These are phyloP conservation scores for Helminthosporium solani DNA, from an alignment of 2,329 filamentous ascomycete genomes.

Conservation along the genomic window DNA sequence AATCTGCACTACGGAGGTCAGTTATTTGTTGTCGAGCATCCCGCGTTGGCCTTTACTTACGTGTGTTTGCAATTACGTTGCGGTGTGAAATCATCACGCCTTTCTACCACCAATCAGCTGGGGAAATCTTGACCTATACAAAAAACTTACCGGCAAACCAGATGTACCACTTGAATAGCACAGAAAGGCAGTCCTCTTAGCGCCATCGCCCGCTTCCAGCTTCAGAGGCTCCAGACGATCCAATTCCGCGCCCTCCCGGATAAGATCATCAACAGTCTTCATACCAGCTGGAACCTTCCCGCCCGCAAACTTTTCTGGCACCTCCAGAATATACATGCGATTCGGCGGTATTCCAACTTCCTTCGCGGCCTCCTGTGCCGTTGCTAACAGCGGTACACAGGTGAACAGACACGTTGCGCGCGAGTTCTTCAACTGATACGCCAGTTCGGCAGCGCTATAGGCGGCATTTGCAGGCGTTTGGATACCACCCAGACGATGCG, in stretches of 20 bases:
- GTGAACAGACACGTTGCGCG: constrained; percentile 71
- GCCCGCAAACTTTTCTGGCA: constrained; percentile 58
- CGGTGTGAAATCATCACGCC: constrained; percentile 79
- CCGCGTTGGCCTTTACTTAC: constrained; percentile 15
- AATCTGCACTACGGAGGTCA: constrained; percentile 55
- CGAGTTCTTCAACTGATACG: constrained; percentile 70
- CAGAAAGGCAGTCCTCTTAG: constrained; percentile 69
- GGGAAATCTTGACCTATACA: neutral
- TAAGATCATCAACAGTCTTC: constrained; percentile 66
- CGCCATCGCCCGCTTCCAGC: constrained; percentile 66
- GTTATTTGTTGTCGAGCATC: neutral
- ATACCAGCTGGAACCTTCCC: constrained; percentile 52
- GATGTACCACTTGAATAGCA: constrained; percentile 82
- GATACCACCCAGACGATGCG: constrained; percentile 73
- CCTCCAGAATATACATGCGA: constrained; percentile 67
- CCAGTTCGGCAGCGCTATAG: constrained; percentile 68
- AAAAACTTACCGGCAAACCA: constrained; percentile 62
- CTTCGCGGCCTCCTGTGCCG: constrained; percentile 64
- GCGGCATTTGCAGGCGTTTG: constrained; percentile 73
- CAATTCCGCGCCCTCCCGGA: constrained; percentile 59
- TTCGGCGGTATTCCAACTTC: constrained; percentile 63
- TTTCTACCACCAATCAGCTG: constrained; percentile 55
- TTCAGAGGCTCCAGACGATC: constrained; percentile 57
- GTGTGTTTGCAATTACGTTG: constrained; percentile 75
- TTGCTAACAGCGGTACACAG: constrained; percentile 65